Conservation (phyloP, 768 basidiomycete species). For the Suillus weaverae region DNA sequence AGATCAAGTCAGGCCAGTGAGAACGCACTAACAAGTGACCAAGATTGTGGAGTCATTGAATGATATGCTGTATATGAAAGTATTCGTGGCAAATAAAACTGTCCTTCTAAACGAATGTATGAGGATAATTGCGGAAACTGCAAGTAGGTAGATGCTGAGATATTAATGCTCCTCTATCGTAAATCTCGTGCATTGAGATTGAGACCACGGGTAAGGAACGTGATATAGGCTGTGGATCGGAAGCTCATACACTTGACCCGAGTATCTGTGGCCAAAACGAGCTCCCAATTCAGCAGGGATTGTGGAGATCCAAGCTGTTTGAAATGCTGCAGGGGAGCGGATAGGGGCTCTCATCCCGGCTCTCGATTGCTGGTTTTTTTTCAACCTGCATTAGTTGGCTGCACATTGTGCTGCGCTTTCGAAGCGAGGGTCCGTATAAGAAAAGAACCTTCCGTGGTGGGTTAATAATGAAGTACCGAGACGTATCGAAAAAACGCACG, state of each 20-base stretch:
- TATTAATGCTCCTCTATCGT: not conserved
- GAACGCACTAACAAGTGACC: not conserved
- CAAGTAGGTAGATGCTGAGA: not conserved
- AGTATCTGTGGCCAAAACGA: slow-evolving; percentile 12
- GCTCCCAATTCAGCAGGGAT: slow-evolving; percentile 5
- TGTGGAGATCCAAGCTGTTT: not conserved
- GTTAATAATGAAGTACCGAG: not conserved
- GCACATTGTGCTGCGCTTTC: slow-evolving; percentile 25
- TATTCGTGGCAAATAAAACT: not conserved
- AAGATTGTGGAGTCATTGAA: not conserved
- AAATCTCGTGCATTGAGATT: not conserved
- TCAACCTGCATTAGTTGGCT: slow-evolving; percentile 13
- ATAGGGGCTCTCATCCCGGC: not conserved
- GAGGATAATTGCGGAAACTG: not conserved
- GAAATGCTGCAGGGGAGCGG: not conserved
- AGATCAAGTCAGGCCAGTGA: not conserved
- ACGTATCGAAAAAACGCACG: slow-evolving; percentile 30
- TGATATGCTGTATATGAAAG: not conserved
- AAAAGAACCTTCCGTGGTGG: slow-evolving; percentile 24
- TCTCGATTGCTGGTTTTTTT: not conserved
- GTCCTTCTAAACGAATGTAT: not conserved
- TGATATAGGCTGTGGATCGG: not conserved
- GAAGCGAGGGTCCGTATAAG: slow-evolving; percentile 30
- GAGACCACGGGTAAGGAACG: not conserved
- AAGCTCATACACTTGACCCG: not conserved